Base-by-base conservation (phyloP, 2,329 filamentous ascomycete species). In the Colletotrichum sp. region DNA sequence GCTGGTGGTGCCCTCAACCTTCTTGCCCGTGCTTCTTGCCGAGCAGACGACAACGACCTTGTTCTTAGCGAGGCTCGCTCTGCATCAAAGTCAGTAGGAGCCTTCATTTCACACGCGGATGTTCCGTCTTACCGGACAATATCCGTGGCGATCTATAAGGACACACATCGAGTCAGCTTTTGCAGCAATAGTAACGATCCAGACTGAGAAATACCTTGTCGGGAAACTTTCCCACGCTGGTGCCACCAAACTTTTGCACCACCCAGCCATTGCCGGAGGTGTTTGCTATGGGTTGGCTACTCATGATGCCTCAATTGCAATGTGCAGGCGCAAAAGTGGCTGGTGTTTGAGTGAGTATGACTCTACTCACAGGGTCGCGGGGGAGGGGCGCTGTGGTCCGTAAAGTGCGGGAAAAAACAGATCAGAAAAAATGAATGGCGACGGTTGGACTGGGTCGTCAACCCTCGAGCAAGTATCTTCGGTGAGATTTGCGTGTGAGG, bases 211-310 rank as follows among this genome's bases (percentile, higher is more conserved):
- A 75, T 82, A 90, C 89, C 86, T 94, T 93, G 80, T 92, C 90
- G 69, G 96, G 93, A 81, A 98, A 98, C 87, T 99, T 99, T 80
- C 96, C 97, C 68, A 99, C 95, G 83, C 95, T 98, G 69, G 96
- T 99, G 68, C 96, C 96, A 78, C 96, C 96, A 85, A 98, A 98
- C 86, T 98, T 98, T 85, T 98, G 96, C 67, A 98, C 94, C 34
- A 98, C 90, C 96, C 96, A 98, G 79, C 89, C 89, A 78, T 88
- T 87, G 63, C 81, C 80, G 71, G 83, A 81, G 65, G 82, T 80
- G 79, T 87, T 87, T 78, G 77, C 76, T 60, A 77, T 30, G 62
- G 68, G 44, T 70, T 75, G 76, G 49, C 44, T 68, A 55, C 71
- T 71, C 78, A 78, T 78, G 62, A 64, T 60, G 55, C 36, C 39